Conservation (phyloP, 371 early-diverging fungal species). For the Mucor piriformis region DNA sequence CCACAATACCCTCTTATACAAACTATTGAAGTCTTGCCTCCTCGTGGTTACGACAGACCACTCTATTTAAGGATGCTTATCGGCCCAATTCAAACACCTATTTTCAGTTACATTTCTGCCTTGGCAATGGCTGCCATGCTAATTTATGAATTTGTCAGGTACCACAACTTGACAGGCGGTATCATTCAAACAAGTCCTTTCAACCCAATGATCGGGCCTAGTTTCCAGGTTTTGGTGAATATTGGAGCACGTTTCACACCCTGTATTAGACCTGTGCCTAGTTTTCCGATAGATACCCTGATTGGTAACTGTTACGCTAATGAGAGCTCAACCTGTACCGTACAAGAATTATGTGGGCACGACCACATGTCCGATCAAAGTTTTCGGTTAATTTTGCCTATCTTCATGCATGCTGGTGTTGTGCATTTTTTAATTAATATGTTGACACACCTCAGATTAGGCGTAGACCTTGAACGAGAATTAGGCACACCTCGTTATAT, state of each 20-base stretch:
- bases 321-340: constrained; percentile 40
- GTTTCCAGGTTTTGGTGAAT: constrained; percentile 55
- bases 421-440: constrained; percentile 82
- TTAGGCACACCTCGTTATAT: constrained; percentile 77
- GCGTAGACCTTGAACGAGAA: constrained; percentile 74
- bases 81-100: constrained; percentile 41
- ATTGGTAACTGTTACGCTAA: constrained; percentile 31
- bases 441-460: constrained; percentile 70
- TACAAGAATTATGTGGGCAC: constrained; percentile 62
- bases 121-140: constrained; percentile 56
- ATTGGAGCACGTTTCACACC: constrained; percentile 65
- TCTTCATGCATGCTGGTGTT: constrained; percentile 87
- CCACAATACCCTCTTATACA: constrained; percentile 14
- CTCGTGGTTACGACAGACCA: constrained; percentile 19
- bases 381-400: constrained; percentile 83
- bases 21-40: constrained; percentile 4
- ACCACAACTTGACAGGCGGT: constrained; percentile 55
- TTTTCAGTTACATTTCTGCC: constrained; percentile 62
- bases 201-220: constrained; percentile 70
- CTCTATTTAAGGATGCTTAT: constrained; percentile 23
- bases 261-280: constrained; percentile 58
- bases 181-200: constrained; percentile 58
- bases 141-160: constrained; percentile 56
- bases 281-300: constrained; percentile 15
- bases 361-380: constrained; percentile 67